Evolutionary conservation across 352 stramenopile species (phyloP), one percentile per base, ranked within the genome.

Genomic region (Phytophthora melonis): DNA sequence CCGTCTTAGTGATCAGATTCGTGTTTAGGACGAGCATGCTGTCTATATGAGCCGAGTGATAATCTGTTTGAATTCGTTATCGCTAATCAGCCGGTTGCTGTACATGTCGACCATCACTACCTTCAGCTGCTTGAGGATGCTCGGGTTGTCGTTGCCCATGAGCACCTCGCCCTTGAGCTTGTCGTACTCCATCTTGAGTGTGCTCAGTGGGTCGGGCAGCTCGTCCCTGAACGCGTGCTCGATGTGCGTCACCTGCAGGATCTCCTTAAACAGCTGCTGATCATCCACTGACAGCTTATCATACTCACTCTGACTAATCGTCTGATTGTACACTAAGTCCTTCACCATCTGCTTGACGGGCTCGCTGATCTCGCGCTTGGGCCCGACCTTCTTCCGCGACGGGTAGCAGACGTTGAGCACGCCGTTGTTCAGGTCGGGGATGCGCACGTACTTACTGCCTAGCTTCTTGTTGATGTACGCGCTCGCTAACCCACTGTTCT

Each of bases 41-140:
- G 16, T 19, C 43, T 52, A 52, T 52, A 52, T 52, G 14, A 68
- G 9, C 16, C 56, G 36, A 34, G 41, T 55, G 47, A 72, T 66
- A 49, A 66, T 58, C 45, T 65, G 11, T 19, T 72, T 72, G 32
- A 72, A 72, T 52, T 72, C 65, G 5, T 9, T 45, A 41, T 61
- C 56, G 8, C 4, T 5, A 36, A 72, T 72, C 7, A 72, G 25
- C 19, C n/a, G 25, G 16, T 66, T 72, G 2, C n/a, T 21, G 30
- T 57, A 66, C 65, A 72, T 72, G 21, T 66, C 65, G 1, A 72
- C 65, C 0, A 32, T 41, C 5, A 72, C 7, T 4, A 49, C 5
- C 47, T 72, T 72, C 4, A 72, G 18, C 23, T 72, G 65, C 14
- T 57, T 63, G 2, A 60, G 5, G 1, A 72, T 72, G 9, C 6